Conservation (phyloP, 345 rosid species). For the Salix viminalis region DNA sequence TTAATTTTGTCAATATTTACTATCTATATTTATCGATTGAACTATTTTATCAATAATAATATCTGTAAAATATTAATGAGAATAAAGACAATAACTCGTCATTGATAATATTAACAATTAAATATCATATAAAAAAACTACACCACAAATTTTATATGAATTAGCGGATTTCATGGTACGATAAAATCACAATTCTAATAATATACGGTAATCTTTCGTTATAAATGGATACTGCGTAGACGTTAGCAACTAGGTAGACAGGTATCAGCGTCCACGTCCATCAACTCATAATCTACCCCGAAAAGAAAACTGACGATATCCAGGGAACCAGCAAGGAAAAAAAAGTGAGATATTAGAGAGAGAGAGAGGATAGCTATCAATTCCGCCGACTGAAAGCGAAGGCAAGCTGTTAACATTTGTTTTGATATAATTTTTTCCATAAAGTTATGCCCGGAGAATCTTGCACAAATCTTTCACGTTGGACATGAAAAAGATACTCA, state of each 20-base stretch:
- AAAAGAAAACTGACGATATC: background rate
- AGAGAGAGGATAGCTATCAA: slow-evolving; percentile 16
- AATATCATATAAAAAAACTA: too few relatives aligned
- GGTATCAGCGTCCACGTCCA: slow-evolving; percentile 12
- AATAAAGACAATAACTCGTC: too few relatives aligned
- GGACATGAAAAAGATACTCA: slow-evolving; percentile 19
- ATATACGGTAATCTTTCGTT: background rate
- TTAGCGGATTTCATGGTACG: too few relatives aligned
- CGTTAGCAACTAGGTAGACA: background rate
- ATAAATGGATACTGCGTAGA: background rate
- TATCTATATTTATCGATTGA: too few relatives aligned
- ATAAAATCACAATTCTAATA: background rate
- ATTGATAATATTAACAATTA: too few relatives aligned
- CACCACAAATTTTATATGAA: too few relatives aligned
- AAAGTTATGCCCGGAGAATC: slow-evolving; percentile 77
- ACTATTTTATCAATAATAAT: too few relatives aligned
- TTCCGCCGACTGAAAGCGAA: slow-evolving; percentile 48
- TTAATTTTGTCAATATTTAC: too few relatives aligned
- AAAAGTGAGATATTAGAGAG: background rate
- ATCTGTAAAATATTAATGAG: too few relatives aligned
- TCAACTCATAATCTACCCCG: background rate
- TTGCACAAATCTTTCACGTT: slow-evolving; percentile 73
- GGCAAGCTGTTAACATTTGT: slow-evolving; percentile 44
- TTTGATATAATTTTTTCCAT: slow-evolving; percentile 45
- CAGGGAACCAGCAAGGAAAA: background rate